Evolutionary conservation across 1,284 basidiomycete genomes (phyloP), one percentile per base, ranked within the genome.

Genomic region (Dichomitus squalens): DNA sequence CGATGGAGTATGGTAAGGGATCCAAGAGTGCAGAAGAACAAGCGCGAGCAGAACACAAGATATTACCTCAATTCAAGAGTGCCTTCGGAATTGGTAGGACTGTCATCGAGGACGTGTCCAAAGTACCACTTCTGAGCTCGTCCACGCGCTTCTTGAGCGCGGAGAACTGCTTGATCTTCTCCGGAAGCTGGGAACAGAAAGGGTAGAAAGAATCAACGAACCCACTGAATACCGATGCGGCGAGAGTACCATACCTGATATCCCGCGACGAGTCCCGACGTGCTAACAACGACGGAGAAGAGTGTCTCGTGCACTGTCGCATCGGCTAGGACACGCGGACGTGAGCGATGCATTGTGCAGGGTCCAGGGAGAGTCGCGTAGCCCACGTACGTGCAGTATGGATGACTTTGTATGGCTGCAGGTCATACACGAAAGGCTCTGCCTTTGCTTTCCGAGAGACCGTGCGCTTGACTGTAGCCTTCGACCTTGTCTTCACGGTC

Each of bases 231-330:
- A 9, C 16, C 7, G 23, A 7, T n/a, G 48, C 21, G n/a, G 21
- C 3, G 9, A 8, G 5, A 2, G 34, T 31, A 38, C 60, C 75
- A 49, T 33, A 85, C 87, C 76, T 88, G 84, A 65, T 86, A 84
- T 27, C 75, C 74, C 7, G 82, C 79, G 1, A 89, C 88, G 14
- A 84, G 75, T 0, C 83, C 88, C 0, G 88, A 91, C 0, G 87
- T 88, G 60, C 85, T 87, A 0, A 87, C 85, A 23, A 85, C 76
- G 1, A 84, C 82, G 61, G 82, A 90, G 66, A 91, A 81, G 0
- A 89, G 59, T 0, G 88, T 89, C 66, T 88, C 85, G 7, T 49
- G 58, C 5, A 62, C 58, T 7, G 25, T 14, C 1, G 52, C 52
- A 21, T 49, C 47, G 0, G 49, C 52, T 54, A 21, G 14, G 29